These are phyloP conservation scores for Amanita rubescens DNA, from an alignment of 768 basidiomycete genomes.

Conservation along the genomic window DNA sequence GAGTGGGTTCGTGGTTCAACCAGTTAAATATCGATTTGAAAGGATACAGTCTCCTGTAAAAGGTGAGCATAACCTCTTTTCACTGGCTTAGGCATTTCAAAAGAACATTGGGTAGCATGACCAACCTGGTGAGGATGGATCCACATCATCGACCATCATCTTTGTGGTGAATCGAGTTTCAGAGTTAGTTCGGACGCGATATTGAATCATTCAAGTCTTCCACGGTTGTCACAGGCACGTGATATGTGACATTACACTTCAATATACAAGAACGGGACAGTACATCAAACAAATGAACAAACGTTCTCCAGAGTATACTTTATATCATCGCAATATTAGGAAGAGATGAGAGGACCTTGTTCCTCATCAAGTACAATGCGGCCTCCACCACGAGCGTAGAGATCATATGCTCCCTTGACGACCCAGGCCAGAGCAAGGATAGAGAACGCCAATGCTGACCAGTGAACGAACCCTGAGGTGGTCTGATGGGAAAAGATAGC, in stretches of 20 bases:
- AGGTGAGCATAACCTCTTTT: slow-evolving; percentile 47
- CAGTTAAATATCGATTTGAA: slow-evolving; percentile 91
- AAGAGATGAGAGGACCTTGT: slow-evolving; percentile 67
- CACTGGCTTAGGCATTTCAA: neutral
- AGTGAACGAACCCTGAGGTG: slow-evolving; percentile 75
- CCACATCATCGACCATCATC: slow-evolving; percentile 9
- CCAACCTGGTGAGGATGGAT: slow-evolving; percentile 18
- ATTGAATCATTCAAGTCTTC: neutral
- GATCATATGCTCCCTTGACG: slow-evolving; percentile 61
- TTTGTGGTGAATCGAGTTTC: neutral
- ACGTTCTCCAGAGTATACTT: slow-evolving; percentile 6
- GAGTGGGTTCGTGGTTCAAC: slow-evolving; percentile 86
- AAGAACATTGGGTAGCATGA: neutral
- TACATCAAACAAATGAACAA: neutral
- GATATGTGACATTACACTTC: slow-evolving; percentile 4
- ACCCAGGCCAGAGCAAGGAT: slow-evolving; percentile 83
- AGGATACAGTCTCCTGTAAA: slow-evolving; percentile 89
- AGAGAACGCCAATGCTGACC: slow-evolving; percentile 80
- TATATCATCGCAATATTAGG: neutral
- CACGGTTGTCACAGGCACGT: slow-evolving; percentile 3
- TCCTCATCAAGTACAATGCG: slow-evolving; percentile 70
- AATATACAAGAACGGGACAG: neutral
- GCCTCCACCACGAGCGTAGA: slow-evolving; percentile 39
- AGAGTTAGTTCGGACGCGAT: too few species aligned
- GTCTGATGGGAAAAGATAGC: slow-evolving; percentile 81